These are phyloP conservation scores for Blepharisma japonicum DNA, from an alignment of 73 alveolate species.

Conservation along the genomic window DNA sequence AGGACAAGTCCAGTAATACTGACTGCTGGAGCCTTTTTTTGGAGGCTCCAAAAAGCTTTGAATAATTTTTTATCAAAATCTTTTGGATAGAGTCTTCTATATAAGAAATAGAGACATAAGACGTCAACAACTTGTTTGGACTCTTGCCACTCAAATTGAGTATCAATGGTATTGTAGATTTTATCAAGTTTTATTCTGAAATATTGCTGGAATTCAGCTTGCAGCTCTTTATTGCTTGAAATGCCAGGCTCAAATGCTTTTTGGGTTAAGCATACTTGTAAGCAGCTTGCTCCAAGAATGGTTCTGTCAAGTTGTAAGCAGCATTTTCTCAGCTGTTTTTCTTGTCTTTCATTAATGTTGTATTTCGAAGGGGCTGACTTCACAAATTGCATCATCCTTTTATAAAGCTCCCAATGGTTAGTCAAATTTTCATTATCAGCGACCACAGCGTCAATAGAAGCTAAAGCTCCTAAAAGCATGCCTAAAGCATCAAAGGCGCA, in stretches of 20 bases:
- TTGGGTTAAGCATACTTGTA: constrained; percentile 36
- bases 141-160: constrained; percentile 57
- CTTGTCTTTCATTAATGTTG: constrained; percentile 52
- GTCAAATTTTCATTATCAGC: constrained; percentile 69
- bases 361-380: constrained; percentile 66
- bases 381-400: constrained; percentile 70
- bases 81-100: constrained; percentile 61
- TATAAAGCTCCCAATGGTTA: constrained; percentile 73
- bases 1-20: constrained; percentile 61
- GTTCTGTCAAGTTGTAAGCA: constrained; percentile 42
- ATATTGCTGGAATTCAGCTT: constrained; percentile 51
- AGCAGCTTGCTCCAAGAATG: constrained; percentile 45
- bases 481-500: constrained; percentile 77
- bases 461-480: constrained; percentile 51
- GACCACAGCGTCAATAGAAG: constrained; percentile 71
- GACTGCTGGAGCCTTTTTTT: constrained; percentile 70
- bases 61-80: constrained; percentile 60
- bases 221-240: constrained; percentile 67
- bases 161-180: constrained; percentile 45
- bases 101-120: constrained; percentile 67
- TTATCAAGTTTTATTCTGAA: constrained; percentile 54
- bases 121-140: constrained; percentile 63
- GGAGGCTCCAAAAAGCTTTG: constrained; percentile 74
- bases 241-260: constrained; percentile 50
- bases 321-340: constrained; percentile 62